Evolutionary conservation across 2,329 filamentous ascomycete genomes (phyloP), one percentile per base, ranked within the genome.

Genomic region (Coniella lustricola): DNA sequence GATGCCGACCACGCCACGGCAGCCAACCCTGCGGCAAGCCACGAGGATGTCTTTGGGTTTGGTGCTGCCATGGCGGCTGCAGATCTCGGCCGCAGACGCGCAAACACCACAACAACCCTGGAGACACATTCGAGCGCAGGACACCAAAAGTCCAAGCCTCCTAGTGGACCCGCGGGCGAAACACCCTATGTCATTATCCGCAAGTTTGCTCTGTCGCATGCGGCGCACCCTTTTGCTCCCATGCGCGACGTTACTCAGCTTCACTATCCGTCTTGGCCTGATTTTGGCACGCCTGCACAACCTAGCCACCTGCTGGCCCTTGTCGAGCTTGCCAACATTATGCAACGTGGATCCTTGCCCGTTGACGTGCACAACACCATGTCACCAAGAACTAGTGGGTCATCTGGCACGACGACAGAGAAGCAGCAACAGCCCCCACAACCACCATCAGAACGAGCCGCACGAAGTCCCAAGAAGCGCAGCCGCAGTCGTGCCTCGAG

Each of bases 221-320:
- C 81, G 2, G 72, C 78, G 2, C 78, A 86, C 50, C 90, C 91
- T 0, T 96, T 95, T 60, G 80, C 82, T 17, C 87, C 89, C 0
- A 85, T 95, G 56, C 85, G 91, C 20, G 90, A 97, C 65, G 85
- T 98, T 53, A 96, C 90, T 0, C 93, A 98, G 58, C 72, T 98
- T 13, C 90, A 97, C 62, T 97, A 96, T 64, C 82, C 89, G 0
- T 84, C 85, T n/a, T 98, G 93, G 93, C 93, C 93, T 0, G 93
- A 98, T 61, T 96, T 97, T 65, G 93, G 93, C 17, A 85, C 90
- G 0, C 91, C 91, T 0, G 90, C 93, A 0, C 86, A 94, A 59
- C 90, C 93, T 1, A 81, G 82, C 4, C 90, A 97, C 59, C 75
- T 98, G 2, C 75, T 98, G 14, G 87, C 85, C 2, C 70, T 98